Evolutionary conservation across 2,329 filamentous ascomycete species (phyloP).

Genomic region (Intubia oerlemansii): DNA sequence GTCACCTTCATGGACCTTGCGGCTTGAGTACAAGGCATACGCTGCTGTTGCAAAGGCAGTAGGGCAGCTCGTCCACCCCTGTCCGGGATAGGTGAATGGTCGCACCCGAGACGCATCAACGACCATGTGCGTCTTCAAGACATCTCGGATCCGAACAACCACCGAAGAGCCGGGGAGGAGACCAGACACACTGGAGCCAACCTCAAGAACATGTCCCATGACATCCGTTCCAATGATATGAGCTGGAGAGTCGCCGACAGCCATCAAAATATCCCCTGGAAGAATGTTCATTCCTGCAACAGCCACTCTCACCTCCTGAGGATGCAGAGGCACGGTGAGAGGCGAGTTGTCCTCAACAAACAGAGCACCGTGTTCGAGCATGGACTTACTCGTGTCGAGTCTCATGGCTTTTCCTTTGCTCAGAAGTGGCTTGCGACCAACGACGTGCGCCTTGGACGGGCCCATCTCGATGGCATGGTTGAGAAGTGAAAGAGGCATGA

Average conservation of each 20-base stretch:
- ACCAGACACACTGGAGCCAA: constrained; percentile 13
- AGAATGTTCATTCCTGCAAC: constrained; percentile 17
- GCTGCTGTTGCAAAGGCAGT: constrained; percentile 20
- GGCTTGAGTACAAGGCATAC: constrained; percentile 17
- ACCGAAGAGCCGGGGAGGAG: constrained; percentile 20
- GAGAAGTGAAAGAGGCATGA: constrained; percentile 17
- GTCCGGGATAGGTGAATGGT: constrained; percentile 7
- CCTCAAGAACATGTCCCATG: constrained; percentile 15
- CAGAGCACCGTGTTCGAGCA: constrained; percentile 5
- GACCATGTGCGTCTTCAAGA: constrained; percentile 15
- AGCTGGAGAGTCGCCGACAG: constrained; percentile 2
- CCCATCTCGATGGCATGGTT: constrained; percentile 22
- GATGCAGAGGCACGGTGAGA: constrained; percentile 7
- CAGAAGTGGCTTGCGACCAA: not conserved
- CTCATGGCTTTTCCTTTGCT: constrained; percentile 2
- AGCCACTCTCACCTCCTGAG: constrained; percentile 19
- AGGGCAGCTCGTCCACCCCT: constrained; percentile 12
- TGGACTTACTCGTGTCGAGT: constrained; percentile 6
- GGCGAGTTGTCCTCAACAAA: constrained; percentile 7
- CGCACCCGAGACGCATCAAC: constrained; percentile 17
- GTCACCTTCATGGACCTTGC: constrained; percentile 10
- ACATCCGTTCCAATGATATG: constrained; percentile 15
- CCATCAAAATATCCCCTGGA: constrained; percentile 16
- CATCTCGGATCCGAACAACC: constrained; percentile 16
- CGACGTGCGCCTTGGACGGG: not conserved